Percentiles rank a stretch among this genome's conserved stretches.
phyloP scores from a whole-genome alignment of 2,329 filamentous ascomycete species.

The Tolypocladium guangdongense region DNA sequence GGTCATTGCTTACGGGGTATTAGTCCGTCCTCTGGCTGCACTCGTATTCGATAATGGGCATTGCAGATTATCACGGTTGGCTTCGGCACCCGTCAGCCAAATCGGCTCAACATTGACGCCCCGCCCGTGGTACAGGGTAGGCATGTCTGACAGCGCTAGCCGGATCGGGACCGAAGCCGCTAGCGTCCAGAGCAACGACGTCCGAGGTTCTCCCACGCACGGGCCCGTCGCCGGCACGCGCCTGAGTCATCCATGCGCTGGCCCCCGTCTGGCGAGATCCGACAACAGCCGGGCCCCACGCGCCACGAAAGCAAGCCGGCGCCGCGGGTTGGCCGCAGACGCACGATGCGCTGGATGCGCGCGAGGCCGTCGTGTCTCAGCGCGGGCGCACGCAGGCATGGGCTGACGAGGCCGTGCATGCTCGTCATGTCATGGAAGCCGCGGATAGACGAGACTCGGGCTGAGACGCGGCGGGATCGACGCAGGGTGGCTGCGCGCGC shows the following conservation, averaged over 20 bases:
- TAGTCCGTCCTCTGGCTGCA: no score
- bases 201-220: no score
- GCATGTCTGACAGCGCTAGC: not conserved
- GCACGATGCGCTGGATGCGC: not conserved
- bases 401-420: no score
- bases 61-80: no score
- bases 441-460: not conserved
- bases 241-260: not conserved
- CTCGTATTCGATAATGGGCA: no score
- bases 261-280: not conserved
- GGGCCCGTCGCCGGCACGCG: not conserved
- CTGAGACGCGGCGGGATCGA: not conserved
- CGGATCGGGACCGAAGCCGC: not conserved
- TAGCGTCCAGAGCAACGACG: no score
- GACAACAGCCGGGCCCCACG: not conserved
- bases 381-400: no score
- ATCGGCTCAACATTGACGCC: not conserved
- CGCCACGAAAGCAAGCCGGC: not conserved
- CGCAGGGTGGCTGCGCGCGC: not conserved
- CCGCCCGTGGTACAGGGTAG: not conserved
- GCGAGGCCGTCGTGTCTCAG: not conserved
- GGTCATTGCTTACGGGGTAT: no score
- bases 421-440: not conserved
- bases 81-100: no score
- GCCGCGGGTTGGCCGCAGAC: not conserved